Evolutionary conservation across 176 grass and related monocot genomes (phyloP).

Genomic region (Thalia dealbata): DNA sequence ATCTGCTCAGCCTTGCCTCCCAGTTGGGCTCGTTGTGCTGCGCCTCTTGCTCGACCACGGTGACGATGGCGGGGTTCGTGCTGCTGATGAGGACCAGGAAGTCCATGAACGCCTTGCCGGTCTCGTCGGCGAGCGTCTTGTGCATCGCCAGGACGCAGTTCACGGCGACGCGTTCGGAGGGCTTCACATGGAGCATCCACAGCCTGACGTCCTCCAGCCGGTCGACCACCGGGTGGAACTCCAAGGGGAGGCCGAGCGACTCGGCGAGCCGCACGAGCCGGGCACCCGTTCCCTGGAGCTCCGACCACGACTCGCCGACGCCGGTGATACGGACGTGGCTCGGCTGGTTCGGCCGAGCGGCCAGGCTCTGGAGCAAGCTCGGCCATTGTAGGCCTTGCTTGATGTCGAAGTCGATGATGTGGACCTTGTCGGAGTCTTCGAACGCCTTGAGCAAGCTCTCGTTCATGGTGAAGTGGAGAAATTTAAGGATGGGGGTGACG

Average conservation of each 20-base stretch:
- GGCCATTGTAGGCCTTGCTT: slow-evolving; percentile 97
- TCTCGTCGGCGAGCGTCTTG: slow-evolving; percentile 52
- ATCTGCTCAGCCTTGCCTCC: slow-evolving; percentile 45
- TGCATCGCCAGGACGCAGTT: slow-evolving; percentile 60
- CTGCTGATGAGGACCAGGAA: slow-evolving; percentile 58
- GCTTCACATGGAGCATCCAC: slow-evolving; percentile 95
- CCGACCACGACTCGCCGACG: slow-evolving; percentile 64
- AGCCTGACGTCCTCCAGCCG: slow-evolving; percentile 86
- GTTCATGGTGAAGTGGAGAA: slow-evolving; percentile 82
- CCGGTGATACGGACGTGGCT: slow-evolving; percentile 81
- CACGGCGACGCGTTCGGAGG: slow-evolving; percentile 71
- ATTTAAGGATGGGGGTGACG: slow-evolving; percentile 62
- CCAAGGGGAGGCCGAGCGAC: slow-evolving; percentile 43
- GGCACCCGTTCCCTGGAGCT: slow-evolving; percentile 55
- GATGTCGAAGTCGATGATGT: slow-evolving; percentile 94
- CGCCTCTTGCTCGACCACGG: slow-evolving; percentile 65
- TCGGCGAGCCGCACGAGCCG: slow-evolving; percentile 47
- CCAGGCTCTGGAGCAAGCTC: slow-evolving; percentile 70
- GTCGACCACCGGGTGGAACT: slow-evolving; percentile 86
- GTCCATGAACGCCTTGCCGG: slow-evolving; percentile 35
- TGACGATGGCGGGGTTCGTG: slow-evolving; percentile 46
- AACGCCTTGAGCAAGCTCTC: slow-evolving; percentile 59
- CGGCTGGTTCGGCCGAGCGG: slow-evolving; percentile 33
- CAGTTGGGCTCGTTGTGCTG: slow-evolving; percentile 39
- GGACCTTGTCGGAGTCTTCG: slow-evolving; percentile 72